Percentiles rank a stretch among this genome's conserved stretches.
Evolutionary conservation across 139 green algal genomes (phyloP).

Genomic region (Mesotaenium endlicherianum): DNA sequence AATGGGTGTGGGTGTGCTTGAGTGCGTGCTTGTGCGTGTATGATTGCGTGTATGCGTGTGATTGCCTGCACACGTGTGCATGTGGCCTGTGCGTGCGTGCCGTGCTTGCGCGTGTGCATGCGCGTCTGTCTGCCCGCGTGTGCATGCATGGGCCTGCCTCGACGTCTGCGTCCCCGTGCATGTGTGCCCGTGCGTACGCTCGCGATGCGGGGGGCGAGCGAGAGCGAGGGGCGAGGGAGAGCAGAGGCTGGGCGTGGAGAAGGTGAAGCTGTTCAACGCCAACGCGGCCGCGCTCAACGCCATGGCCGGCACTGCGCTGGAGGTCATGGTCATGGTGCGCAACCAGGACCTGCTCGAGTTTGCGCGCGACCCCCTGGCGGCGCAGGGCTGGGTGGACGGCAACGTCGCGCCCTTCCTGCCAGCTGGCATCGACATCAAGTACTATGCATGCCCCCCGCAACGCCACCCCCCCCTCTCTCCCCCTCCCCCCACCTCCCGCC

Average conservation of each 20-base stretch:
- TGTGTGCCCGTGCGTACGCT: neutral
- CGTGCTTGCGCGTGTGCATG: too few species aligned
- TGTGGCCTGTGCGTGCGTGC: too few species aligned
- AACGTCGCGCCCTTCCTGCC: conserved; percentile 14
- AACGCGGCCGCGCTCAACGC: conserved; percentile 3
- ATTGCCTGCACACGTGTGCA: neutral
- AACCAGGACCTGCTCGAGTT: conserved; percentile 22
- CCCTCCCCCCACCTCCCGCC: neutral
- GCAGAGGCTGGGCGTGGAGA: conserved; percentile 11
- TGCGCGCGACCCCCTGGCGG: neutral
- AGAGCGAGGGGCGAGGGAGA: neutral
- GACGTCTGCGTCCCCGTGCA: neutral
- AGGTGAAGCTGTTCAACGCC: conserved; percentile 40
- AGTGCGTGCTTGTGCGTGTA: too few species aligned
- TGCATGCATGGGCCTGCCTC: neutral
- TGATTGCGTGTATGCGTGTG: too few species aligned
- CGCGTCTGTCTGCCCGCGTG: neutral
- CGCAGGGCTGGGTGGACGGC: conserved; percentile 27
- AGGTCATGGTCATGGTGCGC: conserved; percentile 38
- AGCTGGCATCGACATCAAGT: conserved; percentile 7
- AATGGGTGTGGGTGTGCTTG: too few species aligned
- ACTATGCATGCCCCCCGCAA: neutral
- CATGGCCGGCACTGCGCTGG: neutral
- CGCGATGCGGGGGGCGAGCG: neutral
- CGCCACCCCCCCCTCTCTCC: neutral